Conservation (phyloP, 1,284 basidiomycete species). For the Trichosporon faecale region DNA sequence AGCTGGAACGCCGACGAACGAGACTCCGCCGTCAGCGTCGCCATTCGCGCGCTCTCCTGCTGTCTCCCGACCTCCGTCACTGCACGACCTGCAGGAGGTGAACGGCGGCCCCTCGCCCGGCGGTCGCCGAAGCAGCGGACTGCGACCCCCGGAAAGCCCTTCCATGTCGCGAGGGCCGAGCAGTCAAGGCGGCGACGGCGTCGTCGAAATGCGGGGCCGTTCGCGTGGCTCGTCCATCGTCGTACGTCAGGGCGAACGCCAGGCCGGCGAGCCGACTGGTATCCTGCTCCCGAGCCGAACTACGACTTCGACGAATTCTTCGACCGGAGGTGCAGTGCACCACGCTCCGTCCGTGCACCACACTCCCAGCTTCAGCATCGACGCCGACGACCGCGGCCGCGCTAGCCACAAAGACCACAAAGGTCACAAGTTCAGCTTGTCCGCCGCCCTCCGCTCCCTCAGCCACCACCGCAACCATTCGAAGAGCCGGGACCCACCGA, state of each 20-base stretch:
- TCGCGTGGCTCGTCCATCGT: not conserved
- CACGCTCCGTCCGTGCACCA: not conserved
- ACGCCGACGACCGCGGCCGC: constrained; percentile 27
- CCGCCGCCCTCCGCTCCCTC: constrained; percentile 48
- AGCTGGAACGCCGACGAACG: constrained; percentile 8
- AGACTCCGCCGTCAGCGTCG: constrained; percentile 1
- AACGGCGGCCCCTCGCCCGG: not conserved
- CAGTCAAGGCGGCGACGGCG: not conserved
- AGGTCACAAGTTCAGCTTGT: constrained; percentile 45
- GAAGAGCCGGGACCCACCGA: constrained; percentile 27
- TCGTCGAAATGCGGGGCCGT: not conserved
- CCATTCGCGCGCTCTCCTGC: not conserved
- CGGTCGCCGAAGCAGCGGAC: not conserved
- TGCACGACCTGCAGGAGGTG: constrained; percentile 18
- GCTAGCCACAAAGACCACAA: constrained; percentile 24
- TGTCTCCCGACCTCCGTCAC: constrained; percentile 15
- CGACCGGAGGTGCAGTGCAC: not conserved
- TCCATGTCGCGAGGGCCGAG: constrained; percentile 1
- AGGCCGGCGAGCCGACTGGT: not conserved
- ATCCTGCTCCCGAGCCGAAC: not conserved
- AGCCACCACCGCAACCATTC: constrained; percentile 48
- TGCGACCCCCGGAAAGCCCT: not conserved
- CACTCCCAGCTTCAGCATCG: constrained; percentile 15
- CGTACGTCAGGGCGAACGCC: not conserved
- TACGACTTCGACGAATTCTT: not conserved